Base-by-base conservation (phyloP, 257 asterid species). In the Capsicum rhomboideum region DNA sequence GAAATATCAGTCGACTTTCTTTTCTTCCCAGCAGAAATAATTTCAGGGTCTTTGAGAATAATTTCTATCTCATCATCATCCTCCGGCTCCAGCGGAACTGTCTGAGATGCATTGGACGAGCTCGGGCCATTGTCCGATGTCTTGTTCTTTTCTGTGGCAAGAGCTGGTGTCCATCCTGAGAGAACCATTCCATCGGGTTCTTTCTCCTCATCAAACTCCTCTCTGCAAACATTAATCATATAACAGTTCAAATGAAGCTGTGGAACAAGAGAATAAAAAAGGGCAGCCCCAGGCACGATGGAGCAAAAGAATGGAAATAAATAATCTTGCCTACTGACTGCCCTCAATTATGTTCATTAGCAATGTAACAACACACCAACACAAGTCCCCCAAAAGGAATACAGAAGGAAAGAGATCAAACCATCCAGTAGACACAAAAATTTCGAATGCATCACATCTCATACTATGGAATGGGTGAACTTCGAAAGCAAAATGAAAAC, bases 171-270 rank as follows among this genome's bases (percentile, higher is more conserved):
- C 99, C 98, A 97, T 83, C 99, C 99, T 2, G 91, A 87, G 69
- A 97, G 94, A 83, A 93, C 78, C 97, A 97, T 91, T 83, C 89
- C 97, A 83, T 97, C 99, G 1, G 99, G 98, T 89, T 95, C 99
- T 87, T 95, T 92, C 91, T 93, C 98, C 88, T 91, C 98, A 14
- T 97, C 98, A 80, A 95, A 97, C 83, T 91, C 96, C 82, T 93
- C 98, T 90, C 99, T 97, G 91, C 77, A 85, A 86, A 66, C 56
- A 78, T 52, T 2, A 83, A 59, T 74, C 28, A 85, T 82, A 52
- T 53, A 71, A 26, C 74, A 83, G 67, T 75, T 74, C 64, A 69
- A 52, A 69, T 29, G 82, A 77, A 46, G 17, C 63, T 9, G 40
- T 9, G 23, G 23, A 74, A 23, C 42, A 74, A 46, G 23, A 26